Conservation (phyloP, 768 basidiomycete species). For the Ramaria sp. region DNA sequence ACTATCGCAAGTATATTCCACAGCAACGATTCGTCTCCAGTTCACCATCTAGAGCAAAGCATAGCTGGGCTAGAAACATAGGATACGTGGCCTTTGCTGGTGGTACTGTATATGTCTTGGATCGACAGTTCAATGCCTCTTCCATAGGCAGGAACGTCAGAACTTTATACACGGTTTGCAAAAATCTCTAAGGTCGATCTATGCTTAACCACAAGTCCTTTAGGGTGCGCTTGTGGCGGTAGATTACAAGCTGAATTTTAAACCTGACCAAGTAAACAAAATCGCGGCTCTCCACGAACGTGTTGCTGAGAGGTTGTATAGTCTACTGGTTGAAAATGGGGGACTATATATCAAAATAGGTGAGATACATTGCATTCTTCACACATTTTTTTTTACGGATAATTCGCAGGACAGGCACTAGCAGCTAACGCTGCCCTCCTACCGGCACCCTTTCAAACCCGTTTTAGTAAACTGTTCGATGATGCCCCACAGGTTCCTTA, state of each 20-base stretch:
- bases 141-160: constrained; percentile 42
- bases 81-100: constrained; percentile 24
- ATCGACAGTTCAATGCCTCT: constrained; percentile 45
- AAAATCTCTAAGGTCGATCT: not conserved
- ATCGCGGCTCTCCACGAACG: constrained; percentile 80
- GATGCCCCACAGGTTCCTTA: constrained; percentile 81
- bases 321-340: constrained; percentile 72
- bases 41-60: not conserved
- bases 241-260: constrained; percentile 88
- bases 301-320: constrained; percentile 66
- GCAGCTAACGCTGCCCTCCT: constrained; percentile 81
- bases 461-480: constrained; percentile 78
- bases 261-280: constrained; percentile 47
- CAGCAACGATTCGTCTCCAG: not conserved
- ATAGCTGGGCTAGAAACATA: constrained; percentile 10
- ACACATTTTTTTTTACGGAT: not conserved
- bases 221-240: constrained; percentile 61
- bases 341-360: constrained; percentile 83
- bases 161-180: constrained; percentile 40
- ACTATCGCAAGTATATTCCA: not conserved
- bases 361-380: not conserved
- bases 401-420: constrained; percentile 52
- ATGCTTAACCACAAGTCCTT: constrained; percentile 7
- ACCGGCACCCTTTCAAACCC: constrained; percentile 72
- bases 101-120: constrained; percentile 32